Evolutionary conservation across 495 filamentous ascomycete genomes (phyloP).

Genomic region (Lophiotrema nucula): DNA sequence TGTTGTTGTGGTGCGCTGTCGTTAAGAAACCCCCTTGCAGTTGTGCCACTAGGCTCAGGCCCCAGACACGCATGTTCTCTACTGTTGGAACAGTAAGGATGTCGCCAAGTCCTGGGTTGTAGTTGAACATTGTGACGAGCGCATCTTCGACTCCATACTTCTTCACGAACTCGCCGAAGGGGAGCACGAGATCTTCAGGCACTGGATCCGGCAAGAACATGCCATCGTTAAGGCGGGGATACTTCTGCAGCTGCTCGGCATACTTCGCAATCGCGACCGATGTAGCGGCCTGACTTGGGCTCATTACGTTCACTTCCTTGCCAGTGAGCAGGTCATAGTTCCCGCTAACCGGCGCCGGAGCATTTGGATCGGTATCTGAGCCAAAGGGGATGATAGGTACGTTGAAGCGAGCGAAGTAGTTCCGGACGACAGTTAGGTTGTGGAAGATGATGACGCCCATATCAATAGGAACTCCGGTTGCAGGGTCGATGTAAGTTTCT

Average conservation of each 20-base stretch:
- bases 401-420: conserved; percentile 45
- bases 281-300: neutral
- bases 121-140: conserved; percentile 36
- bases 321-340: conserved; percentile 36
- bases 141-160: conserved; percentile 43
- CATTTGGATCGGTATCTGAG: neutral
- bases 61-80: conserved; percentile 33
- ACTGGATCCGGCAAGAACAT: conserved; percentile 46
- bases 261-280: conserved; percentile 33
- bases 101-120: conserved; percentile 44
- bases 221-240: conserved; percentile 44
- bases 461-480: conserved; percentile 45
- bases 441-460: conserved; percentile 47
- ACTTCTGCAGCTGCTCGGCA: conserved; percentile 42
- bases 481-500: conserved; percentile 47
- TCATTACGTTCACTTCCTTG: conserved; percentile 7
- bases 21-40: conserved; percentile 37
- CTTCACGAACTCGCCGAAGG: conserved; percentile 47
- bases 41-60: conserved; percentile 18
- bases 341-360: too few relatives aligned
- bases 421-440: conserved; percentile 40
- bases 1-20: conserved; percentile 41
- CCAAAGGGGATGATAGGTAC: neutral
- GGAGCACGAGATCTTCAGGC: conserved; percentile 44
- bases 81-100: conserved; percentile 41